Base-by-base conservation (phyloP, 1,284 basidiomycete species). In the Ganoderma leucocontextum region DNA sequence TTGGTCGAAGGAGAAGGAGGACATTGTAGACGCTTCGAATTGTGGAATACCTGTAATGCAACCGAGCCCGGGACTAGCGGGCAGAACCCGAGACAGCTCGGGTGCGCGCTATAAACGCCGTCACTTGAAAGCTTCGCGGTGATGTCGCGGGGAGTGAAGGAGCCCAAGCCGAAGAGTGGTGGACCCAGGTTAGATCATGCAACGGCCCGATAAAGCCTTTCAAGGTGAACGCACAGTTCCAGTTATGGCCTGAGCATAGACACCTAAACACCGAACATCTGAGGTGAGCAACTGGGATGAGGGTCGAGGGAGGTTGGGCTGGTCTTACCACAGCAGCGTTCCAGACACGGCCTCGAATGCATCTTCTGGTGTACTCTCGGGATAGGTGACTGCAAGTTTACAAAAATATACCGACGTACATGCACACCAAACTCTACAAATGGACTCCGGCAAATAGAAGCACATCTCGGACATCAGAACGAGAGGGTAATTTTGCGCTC, bases 401-500 rank as follows among this genome's bases (percentile, higher is more conserved):
- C 22, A 7, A 49, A 49, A 22, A 49, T 15, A 13, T 29, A 25
- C 13, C 49, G 4, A 52, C 52, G 52, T 33, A 53, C 52, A 53
- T 53, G n/a, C 52, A 33, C 33, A 15, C 39, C 3, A 33, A 33
- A 53, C 6, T 53, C 29, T 53, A 39, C 39, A 33, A 52, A 53
- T 17, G 58, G 41, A n/a, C 22, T 15, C 58, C 58, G 10, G 2
- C 0, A 12, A n/a, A 36, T 35, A 36, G 38, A 59, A 58, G 38
- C 12, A 22, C 7, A 19, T 4, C 33, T 9, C 29, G 55, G 8
- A 35, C 12, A 10, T 76, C 69, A 77, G 64, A 70, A 74, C 13
- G 74, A 75, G 13, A 79, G 64, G 38, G 78, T 80, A 69, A 82
- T 70, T 74, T 82, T 84, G 62, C 83, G 75, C 67, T 84, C 82